Evolutionary conservation across 148 eudicot species (phyloP).

Genomic region (Polygonum maritimum): DNA sequence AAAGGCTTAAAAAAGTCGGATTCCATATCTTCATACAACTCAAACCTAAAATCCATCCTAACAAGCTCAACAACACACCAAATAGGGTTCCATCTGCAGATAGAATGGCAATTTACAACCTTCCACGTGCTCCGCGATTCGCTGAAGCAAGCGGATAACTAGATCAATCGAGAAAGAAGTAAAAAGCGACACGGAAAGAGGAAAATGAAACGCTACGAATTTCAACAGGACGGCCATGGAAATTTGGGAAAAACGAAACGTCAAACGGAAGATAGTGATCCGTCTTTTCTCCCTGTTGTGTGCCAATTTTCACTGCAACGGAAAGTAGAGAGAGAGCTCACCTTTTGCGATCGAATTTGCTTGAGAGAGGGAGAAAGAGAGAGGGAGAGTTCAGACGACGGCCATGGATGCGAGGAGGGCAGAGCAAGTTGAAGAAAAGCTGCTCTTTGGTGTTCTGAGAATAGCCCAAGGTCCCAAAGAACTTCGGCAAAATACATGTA

Average conservation of each 20-base stretch:
- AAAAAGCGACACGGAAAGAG: neutral
- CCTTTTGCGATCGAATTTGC: neutral
- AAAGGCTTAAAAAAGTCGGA: neutral
- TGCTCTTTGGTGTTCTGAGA: neutral
- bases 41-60: neutral
- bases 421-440: neutral
- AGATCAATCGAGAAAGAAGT: conserved; percentile 4
- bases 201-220: neutral
- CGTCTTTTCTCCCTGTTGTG: neutral
- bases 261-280: neutral
- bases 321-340: conserved; percentile 1
- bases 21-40: neutral
- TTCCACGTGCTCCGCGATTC: neutral
- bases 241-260: neutral
- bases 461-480: neutral
- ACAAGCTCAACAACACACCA: conserved; percentile 1
- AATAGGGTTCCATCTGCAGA: neutral
- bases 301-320: conserved; percentile 5
- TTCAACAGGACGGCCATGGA: neutral
- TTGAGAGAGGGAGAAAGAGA: neutral
- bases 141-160: neutral
- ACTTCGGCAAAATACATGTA: too few species aligned
- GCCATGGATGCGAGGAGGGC: neutral
- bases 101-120: neutral
- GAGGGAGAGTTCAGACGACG: neutral